A percentile compares a stretch with the other conserved stretches of the same genome.
phyloP scores from a whole-genome alignment of 2,329 filamentous ascomycete genomes.

The Zopfia rhizophila region DNA sequence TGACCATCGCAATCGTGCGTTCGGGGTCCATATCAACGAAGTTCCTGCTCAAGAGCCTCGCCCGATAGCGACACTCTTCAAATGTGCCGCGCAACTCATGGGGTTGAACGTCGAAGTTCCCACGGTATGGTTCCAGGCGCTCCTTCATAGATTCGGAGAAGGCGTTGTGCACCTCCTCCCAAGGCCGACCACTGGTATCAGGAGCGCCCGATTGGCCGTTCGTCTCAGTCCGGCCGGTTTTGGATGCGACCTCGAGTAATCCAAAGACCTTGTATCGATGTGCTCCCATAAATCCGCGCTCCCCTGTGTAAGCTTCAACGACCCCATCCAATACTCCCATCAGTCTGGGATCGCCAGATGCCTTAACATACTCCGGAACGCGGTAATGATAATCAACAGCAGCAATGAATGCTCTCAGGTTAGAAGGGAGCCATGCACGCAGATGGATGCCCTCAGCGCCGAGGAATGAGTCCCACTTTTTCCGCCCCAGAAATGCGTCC shows the following conservation, averaged over 20 bases:
- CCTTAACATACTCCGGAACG: slow-evolving; percentile 64
- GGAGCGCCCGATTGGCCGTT: slow-evolving; percentile 35
- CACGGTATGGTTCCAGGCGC: slow-evolving; percentile 62
- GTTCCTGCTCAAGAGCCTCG: slow-evolving; percentile 57
- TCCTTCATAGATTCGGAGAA: slow-evolving; percentile 67
- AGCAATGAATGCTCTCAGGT: slow-evolving; percentile 65
- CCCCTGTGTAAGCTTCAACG: slow-evolving; percentile 65
- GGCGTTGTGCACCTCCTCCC: slow-evolving; percentile 41
- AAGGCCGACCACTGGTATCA: slow-evolving; percentile 29
- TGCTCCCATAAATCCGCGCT: slow-evolving; percentile 66
- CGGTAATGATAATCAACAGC: slow-evolving; percentile 66
- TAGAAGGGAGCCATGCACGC: slow-evolving; percentile 65
- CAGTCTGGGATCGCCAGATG: slow-evolving; percentile 61
- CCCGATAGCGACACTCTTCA: slow-evolving; percentile 64
- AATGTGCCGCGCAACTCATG: slow-evolving; percentile 66
- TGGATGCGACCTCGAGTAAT: slow-evolving; percentile 64
- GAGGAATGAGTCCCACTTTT: slow-evolving; percentile 63
- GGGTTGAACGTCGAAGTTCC: slow-evolving; percentile 60
- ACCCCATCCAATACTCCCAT: slow-evolving; percentile 66
- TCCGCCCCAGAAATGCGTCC: slow-evolving; percentile 44
- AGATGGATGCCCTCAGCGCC: slow-evolving; percentile 64
- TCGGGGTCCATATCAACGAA: slow-evolving; percentile 60
- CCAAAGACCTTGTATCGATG: slow-evolving; percentile 69
- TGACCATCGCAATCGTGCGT: slow-evolving; percentile 61
- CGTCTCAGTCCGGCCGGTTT: slow-evolving; percentile 61